Base-by-base conservation (phyloP, 2,329 filamentous ascomycete genomes). In the Cercospora berteroae region DNA sequence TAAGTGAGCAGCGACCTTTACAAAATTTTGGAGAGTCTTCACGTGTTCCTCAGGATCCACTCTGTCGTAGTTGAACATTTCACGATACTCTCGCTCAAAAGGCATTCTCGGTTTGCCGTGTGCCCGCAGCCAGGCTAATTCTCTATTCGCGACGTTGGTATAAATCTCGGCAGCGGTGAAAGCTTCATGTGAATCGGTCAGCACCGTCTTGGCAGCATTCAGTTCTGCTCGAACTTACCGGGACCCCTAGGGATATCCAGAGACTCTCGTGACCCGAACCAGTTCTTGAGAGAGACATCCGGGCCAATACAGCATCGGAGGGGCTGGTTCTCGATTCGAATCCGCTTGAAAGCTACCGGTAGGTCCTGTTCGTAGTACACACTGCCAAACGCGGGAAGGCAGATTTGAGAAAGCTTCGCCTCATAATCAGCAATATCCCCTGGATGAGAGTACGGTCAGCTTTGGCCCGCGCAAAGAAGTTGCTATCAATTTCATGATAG, bases 241-340 rank as follows among this genome's bases (percentile, higher is more conserved):
- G 74, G 74, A 57, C 77, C 74, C 68, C 76, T 72, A 66, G 69
- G 18, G 48, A 74, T 56, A 6, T 74, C 50, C 2, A 79, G 29
- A 20, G 71, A n/a, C 25, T 50, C 39, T 64, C 78, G 68, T 67
- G 69, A 75, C 20, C 71, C 75, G 67, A 75, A 71, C 78, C 77
- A 79, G 23, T 75, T 60, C 60, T 62, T 57, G 16, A 77, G 68
- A 44, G 71, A 76, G 39, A 72, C 74, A 61, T 77, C 74, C 39
- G 78, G 78, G 25, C 78, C 77, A 68, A 80, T 66, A 64, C 76
- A 78, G 64, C 78, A 76, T 61, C 56, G 4, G 33, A 23, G 31
- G 44, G 36, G 56, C 48, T 42, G 23, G 33, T 33, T 33, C 25
- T 23, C 60, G 18, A 48, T 55, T 61, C 57, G 61, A 27, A 63